Base-by-base conservation (phyloP, 2,329 filamentous ascomycete genomes). In the Aureobasidium sp. region DNA sequence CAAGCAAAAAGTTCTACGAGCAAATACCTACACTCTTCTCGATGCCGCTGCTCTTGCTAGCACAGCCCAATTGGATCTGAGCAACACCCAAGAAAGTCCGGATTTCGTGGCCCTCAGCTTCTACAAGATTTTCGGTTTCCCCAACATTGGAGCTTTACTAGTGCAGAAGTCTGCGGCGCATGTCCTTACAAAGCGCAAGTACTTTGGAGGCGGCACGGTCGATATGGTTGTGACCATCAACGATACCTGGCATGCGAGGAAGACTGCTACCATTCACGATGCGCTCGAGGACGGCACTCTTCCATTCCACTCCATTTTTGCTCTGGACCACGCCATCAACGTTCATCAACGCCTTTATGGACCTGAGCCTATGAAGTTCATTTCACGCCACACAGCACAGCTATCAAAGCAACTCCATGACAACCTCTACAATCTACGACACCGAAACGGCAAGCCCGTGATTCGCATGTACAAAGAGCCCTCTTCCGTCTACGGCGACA, bases 101-200 rank as follows among this genome's bases (percentile, higher is more conserved):
- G 93, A 97, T 72, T 97, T 97, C 66, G 87, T 85, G 0, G 88
- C 90, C 0, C 70, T 97, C 45, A 97, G 92, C 73, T 85, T 97
- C 65, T 95, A 97, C 77, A 99, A 97, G 73, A 92, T 97, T n/a
- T 97, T 97, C 72, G 93, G 94, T 1, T 97, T 97, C 66, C 93
- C 93, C 0, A 90, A 97, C 39, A 78, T 97, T 2, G 93, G 93
- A 1, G 91, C 87, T 1, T 76, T 99, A 62, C 85, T 97, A 34
- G 85, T 97, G 14, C 85, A 88, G 45, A 91, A 90, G 67, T 80
- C 83, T 34, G 83, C 89, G 13, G 84, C 83, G 7, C 72, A 80
- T 42, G 85, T 96, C 50, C 70, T 73, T 44, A 77, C 82, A 36
- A 78, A 79, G 45, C 84, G 91, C 63, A 85, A 78, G 64, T 99